These are phyloP conservation scores for Mortierella sp. DNA, from an alignment of 371 early-diverging fungal species.

Conservation along the genomic window DNA sequence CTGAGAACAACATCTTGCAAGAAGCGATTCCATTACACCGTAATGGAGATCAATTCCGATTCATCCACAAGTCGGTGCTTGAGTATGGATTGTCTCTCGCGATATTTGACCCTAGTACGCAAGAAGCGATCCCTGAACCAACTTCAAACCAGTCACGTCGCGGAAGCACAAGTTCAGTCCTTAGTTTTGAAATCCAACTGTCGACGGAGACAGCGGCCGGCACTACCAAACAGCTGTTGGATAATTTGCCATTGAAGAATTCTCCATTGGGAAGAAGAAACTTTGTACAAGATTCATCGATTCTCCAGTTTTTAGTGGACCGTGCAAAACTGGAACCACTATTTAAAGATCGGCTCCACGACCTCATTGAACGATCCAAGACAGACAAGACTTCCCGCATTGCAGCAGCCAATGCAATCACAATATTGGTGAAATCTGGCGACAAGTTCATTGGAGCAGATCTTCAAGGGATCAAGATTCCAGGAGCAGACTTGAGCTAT, in stretches of 20 bases:
- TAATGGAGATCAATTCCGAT: slow-evolving; percentile 7
- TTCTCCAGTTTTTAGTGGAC: slow-evolving; percentile 13
- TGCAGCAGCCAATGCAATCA: neutral
- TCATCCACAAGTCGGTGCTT: slow-evolving; percentile 16
- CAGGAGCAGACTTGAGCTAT: neutral
- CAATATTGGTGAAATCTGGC: neutral
- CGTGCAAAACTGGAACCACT: neutral
- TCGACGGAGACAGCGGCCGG: neutral
- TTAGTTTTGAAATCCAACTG: neutral
- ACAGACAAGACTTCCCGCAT: neutral
- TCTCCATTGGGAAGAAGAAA: neutral
- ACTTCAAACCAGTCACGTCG: neutral
- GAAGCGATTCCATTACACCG: neutral
- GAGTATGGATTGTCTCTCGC: slow-evolving; percentile 6
- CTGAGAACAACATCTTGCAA: neutral
- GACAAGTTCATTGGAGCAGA: neutral
- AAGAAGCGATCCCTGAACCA: too few relatives aligned
- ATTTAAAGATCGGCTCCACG: neutral
- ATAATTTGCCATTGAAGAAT: neutral
- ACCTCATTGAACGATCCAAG: neutral
- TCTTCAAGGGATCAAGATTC: neutral
- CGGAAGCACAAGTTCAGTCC: neutral
- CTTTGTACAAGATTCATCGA: slow-evolving; percentile 10
- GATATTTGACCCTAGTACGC: neutral
- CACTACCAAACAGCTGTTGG: neutral